Evolutionary conservation across 2,329 filamentous ascomycete species (phyloP), one percentile per base, ranked within the genome.

Genomic region (Acephala macrosclerotiorum): DNA sequence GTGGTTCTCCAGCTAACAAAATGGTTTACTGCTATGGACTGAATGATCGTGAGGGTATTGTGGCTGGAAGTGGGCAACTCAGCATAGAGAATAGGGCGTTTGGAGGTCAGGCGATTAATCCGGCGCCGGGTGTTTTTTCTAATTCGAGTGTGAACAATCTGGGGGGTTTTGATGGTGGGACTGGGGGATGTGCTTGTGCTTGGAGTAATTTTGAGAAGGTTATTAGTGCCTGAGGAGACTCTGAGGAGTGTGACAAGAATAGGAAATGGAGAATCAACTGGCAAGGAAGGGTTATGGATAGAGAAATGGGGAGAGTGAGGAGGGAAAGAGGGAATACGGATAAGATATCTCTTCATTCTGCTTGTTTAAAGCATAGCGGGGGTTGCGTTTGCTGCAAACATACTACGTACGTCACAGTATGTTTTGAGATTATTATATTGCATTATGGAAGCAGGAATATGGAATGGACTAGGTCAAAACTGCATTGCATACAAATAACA

Each of bases 111-210:
- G 75, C 84, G 68, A 78, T 90, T 63, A 90, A 90, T 72, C 79
- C 79, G 12, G 78, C 82, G 11, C 79, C 76, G 25, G 69, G 47
- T 20, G 29, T 75, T n/a, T 78, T 78, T 61, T 61, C 38, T 1
- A 76, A 78, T 25, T 77, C 75, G 1, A 73, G 75, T 0, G 79
- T 88, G 66, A 71, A 77, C 12, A 81, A 79, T 29, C 79, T 85
- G 64, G 88, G 88, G 1, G 88, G 88, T 0, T 84, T 86, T 69
- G 88, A 91, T 74, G 88, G 88, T 25, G 88, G 88, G 42, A 84
- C 81, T 0, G 87, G 87, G 18, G 88, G 88, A 1, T 90, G 88
- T 73, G 81, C 79, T 75, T 90, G 88, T 74, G 79, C 83, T 70
- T 90, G 87, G 85, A 80, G 81, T 63, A 90, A 90, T 60, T 77